Base-by-base conservation (phyloP, 495 filamentous ascomycete genomes). In the Viridothelium virens region DNA sequence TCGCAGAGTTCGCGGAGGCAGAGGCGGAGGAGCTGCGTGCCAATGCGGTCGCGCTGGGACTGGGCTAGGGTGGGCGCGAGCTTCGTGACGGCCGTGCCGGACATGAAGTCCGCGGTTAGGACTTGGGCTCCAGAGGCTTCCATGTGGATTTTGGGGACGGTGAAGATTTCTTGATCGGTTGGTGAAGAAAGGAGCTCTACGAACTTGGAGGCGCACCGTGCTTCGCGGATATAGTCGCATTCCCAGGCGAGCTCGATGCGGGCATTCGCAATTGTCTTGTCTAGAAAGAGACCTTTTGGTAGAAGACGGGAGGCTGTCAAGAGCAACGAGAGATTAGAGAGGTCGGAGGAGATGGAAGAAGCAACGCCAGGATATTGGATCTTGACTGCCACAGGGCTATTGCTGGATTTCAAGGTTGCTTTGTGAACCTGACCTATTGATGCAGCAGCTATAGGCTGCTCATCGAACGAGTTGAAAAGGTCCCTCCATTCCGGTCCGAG, bases 181-280 rank as follows among this genome's bases (percentile, higher is more conserved):
- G 94, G 91, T 59, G 87, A 85, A 31, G 79, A 71, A 38, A 96
- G 84, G 41, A 97, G 84, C 25, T 84, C 73, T 47, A 84, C 79
- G 77, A 96, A 98, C 48, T 86, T 86, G 59, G 82, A 80, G 14
- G 82, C 89, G 74, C 89, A 91, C 69, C 88, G 80, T 3, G 91
- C 92, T 78, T 98, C 94, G 48, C 94, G 86, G 65, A 86, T 71
- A 76, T 98, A 98, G 77, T 98, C 92, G 74, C 94, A 97, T 79
- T 98, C 94, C 94, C 94, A 98, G 9, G 81, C 92, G 3, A 98
- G 83, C 75, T 98, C 94, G 2, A 82, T 86, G 7, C 94, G 86
- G n/a, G 93, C 93, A 74, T 98, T 98, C 61, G 89, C 92, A 73
- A 98, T 98, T 4, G 95, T 98, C 73, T 95, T 96, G 76, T 98